Base-by-base conservation (phyloP, 2,329 filamentous ascomycete genomes). In the Penicillium verrucosum region DNA sequence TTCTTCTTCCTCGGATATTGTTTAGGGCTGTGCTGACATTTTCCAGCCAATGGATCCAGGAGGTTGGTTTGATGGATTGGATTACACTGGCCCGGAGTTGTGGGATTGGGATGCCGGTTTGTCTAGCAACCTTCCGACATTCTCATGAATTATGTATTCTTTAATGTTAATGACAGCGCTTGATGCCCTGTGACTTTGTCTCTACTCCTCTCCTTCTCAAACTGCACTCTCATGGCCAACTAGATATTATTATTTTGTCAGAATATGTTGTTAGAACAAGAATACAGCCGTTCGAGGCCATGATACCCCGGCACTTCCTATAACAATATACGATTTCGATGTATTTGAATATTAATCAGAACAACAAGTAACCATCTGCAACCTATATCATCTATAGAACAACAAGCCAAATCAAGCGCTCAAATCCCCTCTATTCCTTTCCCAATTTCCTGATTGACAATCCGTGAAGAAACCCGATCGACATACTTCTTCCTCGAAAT, bases 101-200 rank as follows among this genome's bases (percentile, higher is more conserved):
- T 72, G 69, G 69, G 65, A 70, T 46, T 72, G 69, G 69, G 63
- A 70, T 51, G 59, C 60, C 1, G 60, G 65, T 7, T 61, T 71
- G 18, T 62, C 71, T 40, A 46, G 23, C 2, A 60, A 41, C 30
- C 38, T 66, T 23, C 63, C 61, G 4, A 32, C 42, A 12, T 51
- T 58, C n/a, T 14, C 43, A 54, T 60, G 32, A 56, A 18, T n/a
- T 38, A 47, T 10, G 14, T 25, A 51, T 34, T 42, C 43, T 43
- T 21, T 29, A 30, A 36, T 54, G 7, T n/a, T 43, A 42, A 49
- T 49, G 46, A 30, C 40, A 25, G 23, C 8, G 8, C 21, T 23
- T 46, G 21, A 34, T 46, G 14, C 30, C 14, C 18, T 23, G 29
- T 25, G 44, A 46, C 18, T 10, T 23, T 43, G 23, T n/a, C 12